Base-by-base conservation (phyloP, 2,329 filamentous ascomycete genomes). In the Colletotrichum zoysiae region DNA sequence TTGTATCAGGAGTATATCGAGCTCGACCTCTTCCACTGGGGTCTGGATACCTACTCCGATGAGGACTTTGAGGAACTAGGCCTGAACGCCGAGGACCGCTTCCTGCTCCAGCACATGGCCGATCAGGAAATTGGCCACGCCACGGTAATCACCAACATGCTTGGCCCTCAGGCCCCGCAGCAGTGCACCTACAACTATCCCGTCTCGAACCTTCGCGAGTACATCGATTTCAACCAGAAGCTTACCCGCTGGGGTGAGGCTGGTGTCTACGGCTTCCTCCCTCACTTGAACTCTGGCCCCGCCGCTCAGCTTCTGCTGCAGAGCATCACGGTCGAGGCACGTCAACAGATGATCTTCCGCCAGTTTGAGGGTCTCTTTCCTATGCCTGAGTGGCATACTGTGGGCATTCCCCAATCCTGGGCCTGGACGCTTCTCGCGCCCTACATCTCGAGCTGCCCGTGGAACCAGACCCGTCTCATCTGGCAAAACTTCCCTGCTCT, bases 1-100 rank as follows among this genome's bases (percentile, higher is more conserved):
- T 84, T 95, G 0, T 95, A 95, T 78, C 92, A 95, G 76, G 93
- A 96, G 81, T 96, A 90, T 88, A 94, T 95, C 65, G 93, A 96
- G 82, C 86, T 96, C 1, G 94, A 96, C 78, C 86, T 94, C 18
- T 96, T 96, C 86, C 90, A 93, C 80, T 90, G 92, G 78, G 93
- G 92, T 18, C 86, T 96, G 3, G 89, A 88, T 0, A 88, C 85
- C 0, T 96, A 93, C 81, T 89, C 89, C 1, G 88, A 85, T 0
- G 85, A 88, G 42, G 92, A 96, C 20, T 96, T 95, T 75, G 84
- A 88, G 8, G 88, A 85, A 1, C 90, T 88, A 35, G 92, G 93
- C 2, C 82, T 97, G 18, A 91, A 84, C 8, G 85, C 89, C 14
- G 89, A 93, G 77, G 92, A 95, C 76, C 88, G 92, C 11, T 89